Percentiles rank a stretch among this genome's conserved stretches.
Evolutionary conservation across 768 basidiomycete species (phyloP).

Genomic region (Tubosaeta sp.): DNA sequence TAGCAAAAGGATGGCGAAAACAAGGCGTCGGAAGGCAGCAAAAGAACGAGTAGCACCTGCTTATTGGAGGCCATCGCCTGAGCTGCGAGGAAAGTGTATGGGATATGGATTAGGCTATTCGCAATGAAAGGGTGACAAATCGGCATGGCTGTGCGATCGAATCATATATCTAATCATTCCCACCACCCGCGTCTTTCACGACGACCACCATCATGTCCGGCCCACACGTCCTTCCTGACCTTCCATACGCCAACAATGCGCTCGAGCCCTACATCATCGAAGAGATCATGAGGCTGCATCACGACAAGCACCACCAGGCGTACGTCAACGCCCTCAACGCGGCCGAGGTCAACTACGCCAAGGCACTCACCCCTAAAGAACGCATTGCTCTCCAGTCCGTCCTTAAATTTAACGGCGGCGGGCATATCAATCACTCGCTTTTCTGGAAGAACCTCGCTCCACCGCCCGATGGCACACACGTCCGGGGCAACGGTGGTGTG

Average conservation of each 20-base stretch:
- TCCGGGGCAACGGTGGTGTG: constrained; percentile 59
- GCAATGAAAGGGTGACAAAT: constrained; percentile 21
- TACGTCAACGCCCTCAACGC: constrained; percentile 72
- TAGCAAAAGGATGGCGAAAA: neutral
- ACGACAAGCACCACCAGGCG: constrained; percentile 93
- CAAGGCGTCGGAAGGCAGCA: constrained; percentile 8
- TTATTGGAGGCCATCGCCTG: constrained; percentile 28
- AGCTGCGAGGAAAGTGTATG: constrained; percentile 21
- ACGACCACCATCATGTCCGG: constrained; percentile 35
- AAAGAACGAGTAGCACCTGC: constrained; percentile 20
- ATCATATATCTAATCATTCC: too few relatives aligned
- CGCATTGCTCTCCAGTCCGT: constrained; percentile 26
- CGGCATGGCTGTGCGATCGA: neutral
- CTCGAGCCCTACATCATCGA: constrained; percentile 89
- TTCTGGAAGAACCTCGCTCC: constrained; percentile 97
- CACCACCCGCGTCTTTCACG: neutral
- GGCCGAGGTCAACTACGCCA: constrained; percentile 75
- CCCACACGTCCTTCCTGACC: constrained; percentile 59
- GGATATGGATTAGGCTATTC: constrained; percentile 33
- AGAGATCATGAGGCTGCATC: constrained; percentile 93
- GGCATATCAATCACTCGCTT: constrained; percentile 92
- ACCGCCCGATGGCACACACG: constrained; percentile 37
- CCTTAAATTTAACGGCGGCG: constrained; percentile 25
- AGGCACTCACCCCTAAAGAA: constrained; percentile 59
- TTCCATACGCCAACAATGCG: constrained; percentile 81